These are phyloP conservation scores for Mortierella sp. DNA, from an alignment of 371 early-diverging fungal species.

Conservation along the genomic window DNA sequence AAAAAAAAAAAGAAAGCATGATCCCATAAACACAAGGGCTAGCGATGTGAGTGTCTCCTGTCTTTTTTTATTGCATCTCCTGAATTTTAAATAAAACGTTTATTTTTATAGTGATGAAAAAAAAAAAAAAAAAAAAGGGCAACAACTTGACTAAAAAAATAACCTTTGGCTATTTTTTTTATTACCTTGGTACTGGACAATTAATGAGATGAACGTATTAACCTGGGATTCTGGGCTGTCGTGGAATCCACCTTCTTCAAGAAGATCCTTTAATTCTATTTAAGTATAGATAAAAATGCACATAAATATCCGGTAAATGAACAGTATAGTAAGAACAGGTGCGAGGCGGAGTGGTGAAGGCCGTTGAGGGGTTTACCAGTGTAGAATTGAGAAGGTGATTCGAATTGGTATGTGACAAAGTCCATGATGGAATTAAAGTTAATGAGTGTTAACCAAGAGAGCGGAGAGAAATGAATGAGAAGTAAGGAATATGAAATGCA, in stretches of 20 bases:
- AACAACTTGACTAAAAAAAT: background rate
- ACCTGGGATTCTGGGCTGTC: slow-evolving; percentile 61
- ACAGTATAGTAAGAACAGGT: background rate
- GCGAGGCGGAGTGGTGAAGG: background rate
- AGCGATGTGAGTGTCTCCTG: background rate
- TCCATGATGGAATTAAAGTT: slow-evolving; percentile 25
- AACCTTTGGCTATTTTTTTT: background rate
- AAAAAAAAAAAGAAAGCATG: slow-evolving; percentile 10
- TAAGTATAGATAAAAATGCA: background rate
- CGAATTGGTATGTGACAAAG: slow-evolving; percentile 56
- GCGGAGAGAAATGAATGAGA: background rate
- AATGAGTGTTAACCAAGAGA: background rate
- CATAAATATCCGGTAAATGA: background rate
- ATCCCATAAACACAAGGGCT: slow-evolving; percentile 14
- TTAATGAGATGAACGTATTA: slow-evolving; percentile 60
- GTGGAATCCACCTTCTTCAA: slow-evolving; percentile 60
- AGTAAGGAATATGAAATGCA: background rate
- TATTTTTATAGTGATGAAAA: background rate
- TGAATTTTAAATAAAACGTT: background rate
- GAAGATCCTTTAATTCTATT: slow-evolving; percentile 65
- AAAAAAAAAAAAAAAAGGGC: background rate
- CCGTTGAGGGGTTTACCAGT: slow-evolving; percentile 58
- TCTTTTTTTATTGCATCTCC: slow-evolving; percentile 7
- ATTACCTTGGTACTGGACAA: slow-evolving; percentile 58
- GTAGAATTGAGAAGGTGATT: slow-evolving; percentile 60